Conservation (phyloP, 768 basidiomycete species). For the Tricholoma sp. region DNA sequence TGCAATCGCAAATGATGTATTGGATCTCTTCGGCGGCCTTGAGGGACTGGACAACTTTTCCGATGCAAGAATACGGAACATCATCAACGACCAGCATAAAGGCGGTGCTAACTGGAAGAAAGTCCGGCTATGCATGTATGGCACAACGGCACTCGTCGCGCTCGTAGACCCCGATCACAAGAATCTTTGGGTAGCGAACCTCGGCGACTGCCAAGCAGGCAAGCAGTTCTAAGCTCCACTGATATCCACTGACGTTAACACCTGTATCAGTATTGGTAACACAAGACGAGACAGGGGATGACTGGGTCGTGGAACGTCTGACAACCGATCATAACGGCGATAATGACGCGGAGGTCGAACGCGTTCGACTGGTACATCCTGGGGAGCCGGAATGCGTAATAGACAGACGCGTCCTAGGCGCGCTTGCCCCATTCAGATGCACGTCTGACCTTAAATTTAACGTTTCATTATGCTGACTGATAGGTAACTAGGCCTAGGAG, state of each 20-base stretch:
- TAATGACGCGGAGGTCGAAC: conserved; percentile 60
- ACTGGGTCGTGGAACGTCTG: conserved; percentile 57
- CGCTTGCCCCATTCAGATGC: conserved; percentile 77
- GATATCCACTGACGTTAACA: conserved; percentile 6
- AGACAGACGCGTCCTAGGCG: conserved; percentile 67
- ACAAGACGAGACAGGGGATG: conserved; percentile 35
- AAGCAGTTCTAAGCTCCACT: conserved; percentile 18
- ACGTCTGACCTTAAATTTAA: conserved; percentile 24
- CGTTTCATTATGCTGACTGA: conserved; percentile 2
- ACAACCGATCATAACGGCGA: conserved; percentile 70
- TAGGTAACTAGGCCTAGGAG: conserved; percentile 53
- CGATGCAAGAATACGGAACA: conserved; percentile 48
- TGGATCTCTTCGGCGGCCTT: conserved; percentile 58
- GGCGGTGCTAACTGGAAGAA: conserved; percentile 61
- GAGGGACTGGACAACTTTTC: conserved; percentile 45
- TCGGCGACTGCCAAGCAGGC: conserved; percentile 81
- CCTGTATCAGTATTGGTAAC: conserved; percentile 44
- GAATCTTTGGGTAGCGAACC: conserved; percentile 75
- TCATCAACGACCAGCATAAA: conserved; percentile 59
- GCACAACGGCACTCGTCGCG: conserved; percentile 71
- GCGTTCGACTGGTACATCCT: conserved; percentile 61
- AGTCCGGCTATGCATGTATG: conserved; percentile 71
- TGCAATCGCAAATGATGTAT: conserved; percentile 61
- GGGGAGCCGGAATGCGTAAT: conserved; percentile 64
- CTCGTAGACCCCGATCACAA: conserved; percentile 64